Percentiles rank a stretch among this genome's conserved stretches.
Conservation (phyloP, 768 basidiomycete species). For the Tylopilus sp. region DNA sequence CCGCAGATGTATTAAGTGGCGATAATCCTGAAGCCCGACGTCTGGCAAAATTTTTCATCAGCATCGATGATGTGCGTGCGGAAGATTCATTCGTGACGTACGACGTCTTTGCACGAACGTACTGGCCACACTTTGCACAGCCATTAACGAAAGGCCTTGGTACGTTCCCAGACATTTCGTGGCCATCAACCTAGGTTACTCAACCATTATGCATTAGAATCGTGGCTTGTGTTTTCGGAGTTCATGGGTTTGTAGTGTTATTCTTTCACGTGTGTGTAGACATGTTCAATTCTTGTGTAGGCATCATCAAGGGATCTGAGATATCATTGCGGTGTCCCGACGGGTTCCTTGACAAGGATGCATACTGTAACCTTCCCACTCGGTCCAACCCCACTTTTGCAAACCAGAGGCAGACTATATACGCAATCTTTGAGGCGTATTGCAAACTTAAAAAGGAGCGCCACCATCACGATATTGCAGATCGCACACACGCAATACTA, state of each 20-base stretch:
- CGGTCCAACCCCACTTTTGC: conserved; percentile 56
- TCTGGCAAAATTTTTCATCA: conserved; percentile 14
- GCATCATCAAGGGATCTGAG: conserved; percentile 71
- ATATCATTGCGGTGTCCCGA: conserved; percentile 34
- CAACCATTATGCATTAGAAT: conserved; percentile 38
- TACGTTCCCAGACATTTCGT: conserved; percentile 21
- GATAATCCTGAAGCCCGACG: conserved; percentile 1
- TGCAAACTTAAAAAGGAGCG: conserved; percentile 39
- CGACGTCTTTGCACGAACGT: conserved; percentile 43
- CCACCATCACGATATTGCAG: conserved; percentile 54
- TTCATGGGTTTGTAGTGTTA: conserved; percentile 48
- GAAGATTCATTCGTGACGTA: conserved; percentile 40
- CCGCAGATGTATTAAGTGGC: conserved; percentile 16
- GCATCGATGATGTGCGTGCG: conserved; percentile 11
- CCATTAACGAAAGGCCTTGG: conserved; percentile 50
- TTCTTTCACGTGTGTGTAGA: background rate
- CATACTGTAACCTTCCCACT: conserved; percentile 48
- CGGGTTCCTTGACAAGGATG: conserved; percentile 40
- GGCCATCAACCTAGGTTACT: background rate
- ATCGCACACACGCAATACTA: conserved; percentile 58
- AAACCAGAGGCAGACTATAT: conserved; percentile 44
- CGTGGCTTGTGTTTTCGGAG: conserved; percentile 61
- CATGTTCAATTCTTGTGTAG: conserved; percentile 20
- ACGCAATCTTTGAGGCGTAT: conserved; percentile 54
- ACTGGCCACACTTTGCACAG: conserved; percentile 61